Conservation (phyloP, 1,284 basidiomycete genomes). For the Ceratobasidium sp. region DNA sequence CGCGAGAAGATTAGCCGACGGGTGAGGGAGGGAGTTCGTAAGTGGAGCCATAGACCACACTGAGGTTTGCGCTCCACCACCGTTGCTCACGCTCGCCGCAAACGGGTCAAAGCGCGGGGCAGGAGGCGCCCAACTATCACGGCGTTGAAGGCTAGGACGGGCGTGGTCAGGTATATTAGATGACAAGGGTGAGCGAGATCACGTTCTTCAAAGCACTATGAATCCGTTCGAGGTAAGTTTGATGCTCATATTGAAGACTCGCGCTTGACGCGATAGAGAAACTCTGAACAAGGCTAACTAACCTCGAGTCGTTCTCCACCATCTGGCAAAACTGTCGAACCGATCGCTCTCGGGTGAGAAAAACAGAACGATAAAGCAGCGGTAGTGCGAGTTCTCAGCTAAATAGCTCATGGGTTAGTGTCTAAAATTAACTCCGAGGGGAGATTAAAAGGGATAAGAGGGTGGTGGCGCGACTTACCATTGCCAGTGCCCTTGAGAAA, state of each 20-base stretch:
- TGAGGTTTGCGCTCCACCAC: conserved; percentile 1
- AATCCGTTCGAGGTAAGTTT: conserved; percentile 9
- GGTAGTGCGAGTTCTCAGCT: conserved; percentile 34
- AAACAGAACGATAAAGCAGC: conserved; percentile 33
- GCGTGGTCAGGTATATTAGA: background rate
- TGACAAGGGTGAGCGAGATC: conserved; percentile 25
- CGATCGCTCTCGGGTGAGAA: conserved; percentile 20
- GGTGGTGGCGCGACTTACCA: conserved; percentile 34
- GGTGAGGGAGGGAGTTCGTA: background rate
- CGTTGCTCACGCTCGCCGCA: background rate
- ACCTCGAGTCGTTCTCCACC: background rate
- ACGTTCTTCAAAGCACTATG: conserved; percentile 25
- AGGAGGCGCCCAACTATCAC: conserved; percentile 15
- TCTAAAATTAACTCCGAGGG: background rate
- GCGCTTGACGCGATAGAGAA: conserved; percentile 34
- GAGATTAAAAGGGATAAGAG: background rate
- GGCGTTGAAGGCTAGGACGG: background rate
- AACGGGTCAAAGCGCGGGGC: conserved; percentile 23
- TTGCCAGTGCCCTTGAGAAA: conserved; percentile 12
- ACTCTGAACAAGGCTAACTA: conserved; percentile 20
- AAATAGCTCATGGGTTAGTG: conserved; percentile 6
- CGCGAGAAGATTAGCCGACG: conserved; percentile 10
- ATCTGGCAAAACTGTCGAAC: conserved; percentile 35
- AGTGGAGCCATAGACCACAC: conserved; percentile 14
- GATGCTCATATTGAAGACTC: conserved; percentile 10